These are phyloP conservation scores for Trebouxia sp. DNA, from an alignment of 139 green algal species.

Conservation along the genomic window DNA sequence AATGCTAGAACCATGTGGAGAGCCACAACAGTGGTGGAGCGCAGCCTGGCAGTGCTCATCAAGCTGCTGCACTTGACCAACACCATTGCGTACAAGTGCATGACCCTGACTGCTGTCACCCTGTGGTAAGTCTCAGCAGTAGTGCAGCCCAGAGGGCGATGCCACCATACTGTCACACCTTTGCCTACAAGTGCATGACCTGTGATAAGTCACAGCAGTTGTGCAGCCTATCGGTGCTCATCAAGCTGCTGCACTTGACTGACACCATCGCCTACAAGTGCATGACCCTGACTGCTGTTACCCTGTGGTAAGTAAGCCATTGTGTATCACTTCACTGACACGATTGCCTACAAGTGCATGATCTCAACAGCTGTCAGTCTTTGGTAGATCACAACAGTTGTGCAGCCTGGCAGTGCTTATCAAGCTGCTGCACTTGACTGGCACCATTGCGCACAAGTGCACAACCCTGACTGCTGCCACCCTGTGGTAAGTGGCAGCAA, in stretches of 20 bases:
- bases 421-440: conserved; percentile 45
- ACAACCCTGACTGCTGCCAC: conserved; percentile 50
- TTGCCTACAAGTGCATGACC: neutral
- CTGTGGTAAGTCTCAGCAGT: conserved; percentile 22
- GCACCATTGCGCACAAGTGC: conserved; percentile 51
- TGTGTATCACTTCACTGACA: conserved; percentile 42
- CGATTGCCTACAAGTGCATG: conserved; percentile 54
- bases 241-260: conserved; percentile 48
- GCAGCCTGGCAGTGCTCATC: conserved; percentile 62
- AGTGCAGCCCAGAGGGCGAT: too few species aligned
- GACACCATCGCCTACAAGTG: conserved; percentile 52
- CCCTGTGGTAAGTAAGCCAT: conserved; percentile 37
- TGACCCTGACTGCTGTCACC: conserved; percentile 51
- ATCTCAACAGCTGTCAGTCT: conserved; percentile 45
- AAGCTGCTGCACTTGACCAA: conserved; percentile 48
- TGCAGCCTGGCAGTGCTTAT: conserved; percentile 65
- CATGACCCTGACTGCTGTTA: conserved; percentile 51
- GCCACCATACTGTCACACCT: neutral
- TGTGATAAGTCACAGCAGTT: too few species aligned
- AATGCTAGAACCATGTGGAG: too few species aligned
- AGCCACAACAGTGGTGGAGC: too few species aligned
- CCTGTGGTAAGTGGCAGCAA: conserved; percentile 14
- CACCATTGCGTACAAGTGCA: conserved; percentile 51
- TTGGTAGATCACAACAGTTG: too few species aligned
- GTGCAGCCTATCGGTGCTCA: conserved; percentile 63